These are phyloP conservation scores for Prunus campanulata DNA, from an alignment of 306 rosid genomes.

Conservation along the genomic window DNA sequence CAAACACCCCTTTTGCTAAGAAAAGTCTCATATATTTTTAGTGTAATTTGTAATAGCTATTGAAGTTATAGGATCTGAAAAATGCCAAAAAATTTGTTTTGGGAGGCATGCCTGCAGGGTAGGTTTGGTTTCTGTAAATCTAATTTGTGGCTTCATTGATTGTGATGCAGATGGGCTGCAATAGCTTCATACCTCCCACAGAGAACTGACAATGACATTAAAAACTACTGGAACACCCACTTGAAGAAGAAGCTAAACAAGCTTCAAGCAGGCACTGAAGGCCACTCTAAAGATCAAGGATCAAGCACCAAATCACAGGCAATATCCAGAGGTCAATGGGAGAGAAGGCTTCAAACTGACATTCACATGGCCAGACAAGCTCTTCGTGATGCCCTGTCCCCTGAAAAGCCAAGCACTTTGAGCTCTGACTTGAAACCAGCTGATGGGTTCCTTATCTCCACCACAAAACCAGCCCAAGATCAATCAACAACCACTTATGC, in stretches of 20 bases:
- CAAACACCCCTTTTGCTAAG: neutral
- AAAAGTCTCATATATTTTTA: neutral
- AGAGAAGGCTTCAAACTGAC: constrained; percentile 87
- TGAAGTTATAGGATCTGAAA: neutral
- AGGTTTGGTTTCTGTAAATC: constrained; percentile 2
- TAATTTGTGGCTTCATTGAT: constrained; percentile 22
- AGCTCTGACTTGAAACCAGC: neutral
- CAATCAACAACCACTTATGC: constrained; percentile 29
- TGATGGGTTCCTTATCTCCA: constrained; percentile 3
- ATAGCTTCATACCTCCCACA: constrained; percentile 97
- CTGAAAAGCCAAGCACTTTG: constrained; percentile 18
- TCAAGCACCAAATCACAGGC: constrained; percentile 29
- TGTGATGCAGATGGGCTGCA: constrained; percentile 84
- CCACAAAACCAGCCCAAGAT: neutral
- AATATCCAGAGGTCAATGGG: constrained; percentile 90
- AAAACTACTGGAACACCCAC: constrained; percentile 94
- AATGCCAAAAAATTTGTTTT: neutral
- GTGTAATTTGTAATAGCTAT: neutral
- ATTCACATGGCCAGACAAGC: constrained; percentile 80
- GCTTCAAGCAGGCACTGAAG: constrained; percentile 34
- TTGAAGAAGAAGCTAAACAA: constrained; percentile 77
- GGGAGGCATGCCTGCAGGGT: neutral
- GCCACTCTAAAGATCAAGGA: constrained; percentile 24
- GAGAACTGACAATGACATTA: constrained; percentile 95
- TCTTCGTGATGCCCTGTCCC: constrained; percentile 72